phyloP scores from a whole-genome alignment of 2,329 filamentous ascomycete species.

The Chalaropsis thielavioides region DNA sequence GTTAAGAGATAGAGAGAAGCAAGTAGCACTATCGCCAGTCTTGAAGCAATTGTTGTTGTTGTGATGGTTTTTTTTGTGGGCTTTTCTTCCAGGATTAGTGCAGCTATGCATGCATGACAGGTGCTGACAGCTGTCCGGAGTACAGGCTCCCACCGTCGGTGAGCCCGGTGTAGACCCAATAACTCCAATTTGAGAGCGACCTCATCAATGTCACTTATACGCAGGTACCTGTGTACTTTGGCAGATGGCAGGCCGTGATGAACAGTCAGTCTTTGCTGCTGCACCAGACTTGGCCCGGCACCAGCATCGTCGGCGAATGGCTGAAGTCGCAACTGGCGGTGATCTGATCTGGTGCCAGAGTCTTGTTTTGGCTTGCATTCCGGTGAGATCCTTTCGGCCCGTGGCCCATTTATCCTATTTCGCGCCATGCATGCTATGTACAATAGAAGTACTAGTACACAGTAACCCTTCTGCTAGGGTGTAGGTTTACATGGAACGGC shows the following conservation, averaged over 20 bases:
- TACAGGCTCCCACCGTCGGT: neutral
- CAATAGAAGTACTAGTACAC: too few relatives aligned
- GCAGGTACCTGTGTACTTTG: neutral
- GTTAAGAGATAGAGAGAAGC: neutral
- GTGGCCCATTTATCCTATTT: too few relatives aligned
- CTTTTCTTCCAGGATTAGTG: neutral
- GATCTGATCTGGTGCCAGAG: too few relatives aligned
- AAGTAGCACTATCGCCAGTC: neutral
- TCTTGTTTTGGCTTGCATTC: too few relatives aligned
- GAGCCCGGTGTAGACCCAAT: neutral
- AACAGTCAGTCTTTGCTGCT: too few relatives aligned
- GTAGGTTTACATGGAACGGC: neutral
- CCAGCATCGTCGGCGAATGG: too few relatives aligned
- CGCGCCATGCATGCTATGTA: too few relatives aligned
- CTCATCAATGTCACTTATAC: neutral
- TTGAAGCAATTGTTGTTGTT: neutral
- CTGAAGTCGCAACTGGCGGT: too few relatives aligned
- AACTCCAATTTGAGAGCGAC: neutral
- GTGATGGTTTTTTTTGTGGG: slow-evolving; percentile 8
- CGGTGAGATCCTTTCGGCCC: too few relatives aligned
- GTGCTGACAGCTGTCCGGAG: neutral
- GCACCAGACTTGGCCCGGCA: too few relatives aligned
- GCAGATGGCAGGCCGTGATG: neutral
- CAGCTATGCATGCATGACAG: neutral
- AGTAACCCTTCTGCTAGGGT: neutral